Conservation (phyloP, 192 early-diverging fungal species). For the Cladochytrium replicatum region DNA sequence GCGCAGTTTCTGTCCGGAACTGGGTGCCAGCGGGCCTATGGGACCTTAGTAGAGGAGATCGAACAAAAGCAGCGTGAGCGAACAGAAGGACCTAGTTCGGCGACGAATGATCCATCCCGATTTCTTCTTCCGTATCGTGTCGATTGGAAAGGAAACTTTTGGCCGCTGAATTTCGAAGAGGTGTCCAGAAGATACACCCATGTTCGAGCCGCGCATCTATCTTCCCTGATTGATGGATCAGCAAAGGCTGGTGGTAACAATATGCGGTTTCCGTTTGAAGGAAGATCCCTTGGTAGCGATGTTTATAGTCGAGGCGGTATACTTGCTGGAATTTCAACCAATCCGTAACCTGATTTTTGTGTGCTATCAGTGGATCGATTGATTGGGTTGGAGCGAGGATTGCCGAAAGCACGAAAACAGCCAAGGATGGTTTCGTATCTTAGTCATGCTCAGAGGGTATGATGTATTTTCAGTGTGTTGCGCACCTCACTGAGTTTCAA, state of each 20-base stretch:
- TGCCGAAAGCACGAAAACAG: neutral
- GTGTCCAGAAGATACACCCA: constrained; percentile 37
- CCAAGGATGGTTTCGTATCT: too few relatives aligned
- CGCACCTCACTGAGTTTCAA: constrained; percentile 18
- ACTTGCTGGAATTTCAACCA: too few relatives aligned
- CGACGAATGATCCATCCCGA: constrained; percentile 20
- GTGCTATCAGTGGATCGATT: too few relatives aligned
- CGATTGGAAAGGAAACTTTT: constrained; percentile 58
- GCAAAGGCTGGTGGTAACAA: constrained; percentile 14
- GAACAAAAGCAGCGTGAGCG: neutral
- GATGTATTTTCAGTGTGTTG: constrained; percentile 13
- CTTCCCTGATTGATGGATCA: constrained; percentile 5
- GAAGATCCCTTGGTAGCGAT: too few relatives aligned
- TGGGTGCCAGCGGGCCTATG: constrained; percentile 42
- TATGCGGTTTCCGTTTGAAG: too few relatives aligned
- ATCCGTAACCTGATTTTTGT: too few relatives aligned
- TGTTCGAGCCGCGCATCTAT: constrained; percentile 15
- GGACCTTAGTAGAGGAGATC: constrained; percentile 28
- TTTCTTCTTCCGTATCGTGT: constrained; percentile 52
- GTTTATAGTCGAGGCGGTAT: too few relatives aligned
- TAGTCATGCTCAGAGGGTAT: too few relatives aligned
- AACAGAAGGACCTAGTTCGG: neutral
- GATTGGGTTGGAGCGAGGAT: too few relatives aligned
- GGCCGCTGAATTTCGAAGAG: constrained; percentile 41
- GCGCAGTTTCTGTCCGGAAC: constrained; percentile 54